A percentile compares a stretch with the other conserved stretches of the same genome.
Evolutionary conservation across 2,329 filamentous ascomycete genomes (phyloP).

Genomic region (Arthroderma uncinatum): DNA sequence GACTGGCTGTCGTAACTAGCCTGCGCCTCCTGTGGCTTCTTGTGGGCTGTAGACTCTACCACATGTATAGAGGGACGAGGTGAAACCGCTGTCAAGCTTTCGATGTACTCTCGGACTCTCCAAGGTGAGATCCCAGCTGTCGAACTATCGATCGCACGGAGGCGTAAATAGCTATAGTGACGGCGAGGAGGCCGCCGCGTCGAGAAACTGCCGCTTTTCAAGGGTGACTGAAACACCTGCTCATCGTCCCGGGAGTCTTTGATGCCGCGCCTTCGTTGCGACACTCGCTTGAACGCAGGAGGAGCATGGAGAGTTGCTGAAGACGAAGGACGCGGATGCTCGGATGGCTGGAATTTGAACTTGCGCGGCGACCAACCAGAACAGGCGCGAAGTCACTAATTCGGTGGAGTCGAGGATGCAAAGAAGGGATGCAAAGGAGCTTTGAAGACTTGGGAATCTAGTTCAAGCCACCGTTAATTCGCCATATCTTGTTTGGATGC

Average conservation of each 20-base stretch:
- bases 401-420: no score
- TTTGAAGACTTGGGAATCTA: no score
- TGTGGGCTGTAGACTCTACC: not conserved
- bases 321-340: not conserved
- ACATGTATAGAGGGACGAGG: not conserved
- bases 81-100: not conserved
- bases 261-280: constrained; percentile 1
- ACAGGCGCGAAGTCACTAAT: not conserved
- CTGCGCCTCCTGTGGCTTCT: not conserved
- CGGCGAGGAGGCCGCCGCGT: not conserved
- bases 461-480: no score
- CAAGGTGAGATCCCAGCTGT: not conserved
- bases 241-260: not conserved
- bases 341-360: not conserved
- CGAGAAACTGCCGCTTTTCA: not conserved
- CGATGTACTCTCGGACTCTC: not conserved
- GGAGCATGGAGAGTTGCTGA: not conserved
- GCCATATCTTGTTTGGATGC: no score
- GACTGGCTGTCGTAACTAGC: not conserved
- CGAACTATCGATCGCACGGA: not conserved
- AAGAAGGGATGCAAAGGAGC: no score
- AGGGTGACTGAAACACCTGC: not conserved
- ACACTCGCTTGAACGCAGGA: not conserved
- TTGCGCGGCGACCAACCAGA: constrained; percentile 2
- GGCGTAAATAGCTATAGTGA: not conserved